Percentiles rank a stretch among this genome's conserved stretches.
These are phyloP conservation scores for Verruconis gallopava DNA, from an alignment of 2,329 filamentous ascomycete genomes.

Conservation along the genomic window DNA sequence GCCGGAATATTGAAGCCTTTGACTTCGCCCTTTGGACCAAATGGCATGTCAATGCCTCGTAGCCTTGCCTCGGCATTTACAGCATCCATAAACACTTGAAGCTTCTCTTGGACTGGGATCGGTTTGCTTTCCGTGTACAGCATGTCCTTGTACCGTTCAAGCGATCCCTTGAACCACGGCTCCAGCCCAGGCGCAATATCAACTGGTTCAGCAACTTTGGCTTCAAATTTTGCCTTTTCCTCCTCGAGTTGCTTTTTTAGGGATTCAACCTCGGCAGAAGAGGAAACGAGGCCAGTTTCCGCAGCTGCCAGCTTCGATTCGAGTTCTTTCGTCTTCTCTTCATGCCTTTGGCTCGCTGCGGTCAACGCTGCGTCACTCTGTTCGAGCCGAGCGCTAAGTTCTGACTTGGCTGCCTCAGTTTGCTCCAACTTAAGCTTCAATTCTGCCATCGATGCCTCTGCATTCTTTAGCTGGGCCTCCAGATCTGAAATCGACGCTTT, in stretches of 20 bases:
- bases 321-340: neutral
- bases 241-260: conserved; percentile 7
- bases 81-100: conserved; percentile 40
- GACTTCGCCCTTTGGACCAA: conserved; percentile 8
- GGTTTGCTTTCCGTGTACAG: conserved; percentile 37
- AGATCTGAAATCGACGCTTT: neutral
- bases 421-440: neutral
- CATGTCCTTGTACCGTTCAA: conserved; percentile 43
- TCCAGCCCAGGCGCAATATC: conserved; percentile 40
- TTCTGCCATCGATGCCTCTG: neutral
- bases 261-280: neutral
- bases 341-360: neutral
- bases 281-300: neutral
- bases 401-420: conserved; percentile 1
- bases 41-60: conserved; percentile 9
- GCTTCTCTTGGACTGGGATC: conserved; percentile 37
- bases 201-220: conserved; percentile 8
- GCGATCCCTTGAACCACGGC: conserved; percentile 42
- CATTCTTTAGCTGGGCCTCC: neutral
- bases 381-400: neutral
- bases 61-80: conserved; percentile 18
- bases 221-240: conserved; percentile 1
- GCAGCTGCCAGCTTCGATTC: neutral
- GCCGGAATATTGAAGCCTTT: neutral
- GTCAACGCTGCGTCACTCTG: neutral